Evolutionary conservation across 148 eudicot species (phyloP), one percentile per base, ranked within the genome.

Genomic region (Fallopia convolvulus): DNA sequence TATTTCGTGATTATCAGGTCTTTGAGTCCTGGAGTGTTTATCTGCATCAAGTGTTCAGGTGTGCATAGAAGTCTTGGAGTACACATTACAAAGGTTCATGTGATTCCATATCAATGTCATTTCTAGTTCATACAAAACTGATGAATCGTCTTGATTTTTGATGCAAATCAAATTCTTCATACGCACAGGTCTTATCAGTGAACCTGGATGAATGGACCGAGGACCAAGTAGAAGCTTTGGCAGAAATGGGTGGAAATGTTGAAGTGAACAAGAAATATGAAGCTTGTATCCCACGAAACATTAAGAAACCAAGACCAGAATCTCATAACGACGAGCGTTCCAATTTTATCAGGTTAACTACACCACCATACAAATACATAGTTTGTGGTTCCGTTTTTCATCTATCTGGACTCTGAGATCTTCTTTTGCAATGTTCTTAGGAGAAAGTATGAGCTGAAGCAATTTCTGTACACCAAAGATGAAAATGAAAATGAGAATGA

Each of bases 191-290:
- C 66, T 83, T 91, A 44, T 95, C 99, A 3, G 90, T 90, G 77
- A 91, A 90, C 60, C 86, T 95, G 75, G 99, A 95, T 77, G 99
- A 95, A 15, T 95, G 99, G 99, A 86, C 93, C 49, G 86, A 95
- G 58, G 93, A 92, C 42, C 90, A 95, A 90, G 97, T 95, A 75
- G 87, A 79, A 79, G 46, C 76, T 46, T 79, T 95, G 77, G 87
- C 75, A 30, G 89, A 89, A 71, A 79, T 90, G 89, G 99, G 99
- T 75, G 99, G 99, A 71, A 95, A 95, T 52, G 55, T 66, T 36
- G 88, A 72, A 70, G 90, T 83, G 66, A 95, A 95, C 85, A 83
- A 49, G 80, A 93, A 87, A 78, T 95, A 89, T 81, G 99, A 95
- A 89, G 93, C 92, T 60, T 52, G 72, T 70, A 78, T 92, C 49